These are phyloP conservation scores for Emmonsia crescens DNA, from an alignment of 2,329 filamentous ascomycete genomes.

Conservation along the genomic window DNA sequence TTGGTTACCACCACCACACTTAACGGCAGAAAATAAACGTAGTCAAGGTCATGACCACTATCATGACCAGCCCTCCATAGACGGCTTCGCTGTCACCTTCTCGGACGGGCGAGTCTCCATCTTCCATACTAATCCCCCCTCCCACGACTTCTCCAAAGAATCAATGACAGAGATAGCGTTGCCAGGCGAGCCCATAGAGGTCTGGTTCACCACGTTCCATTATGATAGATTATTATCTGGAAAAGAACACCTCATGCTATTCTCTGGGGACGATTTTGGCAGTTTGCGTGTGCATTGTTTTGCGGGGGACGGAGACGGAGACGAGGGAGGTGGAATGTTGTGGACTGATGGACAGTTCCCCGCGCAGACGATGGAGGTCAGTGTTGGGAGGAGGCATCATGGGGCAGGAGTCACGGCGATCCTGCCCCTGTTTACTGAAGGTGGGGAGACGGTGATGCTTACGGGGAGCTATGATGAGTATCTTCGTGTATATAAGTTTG, in stretches of 20 bases:
- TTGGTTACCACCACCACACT: conserved; percentile 50
- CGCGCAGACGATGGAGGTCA: conserved; percentile 14
- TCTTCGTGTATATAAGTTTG: conserved; percentile 51
- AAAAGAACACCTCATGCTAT: conserved; percentile 19
- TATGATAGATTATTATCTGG: neutral
- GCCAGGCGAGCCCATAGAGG: conserved; percentile 36
- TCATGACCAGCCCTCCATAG: conserved; percentile 13
- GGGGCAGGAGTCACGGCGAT: conserved; percentile 82
- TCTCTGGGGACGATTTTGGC: conserved; percentile 32
- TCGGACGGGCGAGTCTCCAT: conserved; percentile 56
- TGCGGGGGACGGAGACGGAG: conserved; percentile 3
- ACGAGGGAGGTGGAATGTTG: conserved; percentile 9
- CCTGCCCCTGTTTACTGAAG: conserved; percentile 51
- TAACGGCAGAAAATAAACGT: conserved; percentile 15
- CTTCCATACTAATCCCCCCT: conserved; percentile 36
- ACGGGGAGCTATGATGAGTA: conserved; percentile 90
- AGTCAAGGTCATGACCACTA: neutral
- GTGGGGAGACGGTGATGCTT: conserved; percentile 50
- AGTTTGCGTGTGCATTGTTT: conserved; percentile 25
- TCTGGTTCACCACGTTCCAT: conserved; percentile 28
- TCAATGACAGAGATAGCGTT: conserved; percentile 64
- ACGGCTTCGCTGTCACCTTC: conserved; percentile 58
- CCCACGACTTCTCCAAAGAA: conserved; percentile 21
- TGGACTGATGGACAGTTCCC: conserved; percentile 1
- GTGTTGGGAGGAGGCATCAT: conserved; percentile 50